Evolutionary conservation across 768 basidiomycete genomes (phyloP).

Genomic region (Obba rivulosa): DNA sequence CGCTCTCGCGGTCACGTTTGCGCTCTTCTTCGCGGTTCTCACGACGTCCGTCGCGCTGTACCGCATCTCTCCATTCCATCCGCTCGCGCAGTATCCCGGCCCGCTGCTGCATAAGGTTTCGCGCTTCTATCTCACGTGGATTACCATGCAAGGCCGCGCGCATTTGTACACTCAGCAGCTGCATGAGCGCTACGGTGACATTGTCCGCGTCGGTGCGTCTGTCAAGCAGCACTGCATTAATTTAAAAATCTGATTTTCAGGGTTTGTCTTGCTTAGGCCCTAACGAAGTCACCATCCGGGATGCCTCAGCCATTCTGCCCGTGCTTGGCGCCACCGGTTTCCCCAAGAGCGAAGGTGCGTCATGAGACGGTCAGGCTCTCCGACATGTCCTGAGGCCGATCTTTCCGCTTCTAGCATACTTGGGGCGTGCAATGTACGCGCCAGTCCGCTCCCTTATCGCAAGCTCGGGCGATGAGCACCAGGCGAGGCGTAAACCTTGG

Average conservation of each 20-base stretch:
- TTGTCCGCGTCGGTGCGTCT: conserved; percentile 17
- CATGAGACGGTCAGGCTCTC: too few relatives aligned
- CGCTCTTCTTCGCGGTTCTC: neutral
- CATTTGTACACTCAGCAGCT: conserved; percentile 15
- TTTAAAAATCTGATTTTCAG: too few relatives aligned
- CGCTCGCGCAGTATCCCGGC: conserved; percentile 11
- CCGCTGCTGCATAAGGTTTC: conserved; percentile 14
- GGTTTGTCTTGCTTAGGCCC: conserved; percentile 28
- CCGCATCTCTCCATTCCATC: conserved; percentile 13
- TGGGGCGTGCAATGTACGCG: too few relatives aligned
- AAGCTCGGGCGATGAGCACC: too few relatives aligned
- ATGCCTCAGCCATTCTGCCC: conserved; percentile 26
- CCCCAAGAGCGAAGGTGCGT: conserved; percentile 36
- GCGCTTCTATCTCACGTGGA: conserved; percentile 10
- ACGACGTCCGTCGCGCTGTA: conserved; percentile 2
- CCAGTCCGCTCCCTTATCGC: too few relatives aligned
- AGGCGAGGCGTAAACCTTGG: conserved; percentile 34
- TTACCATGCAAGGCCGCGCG: conserved; percentile 14
- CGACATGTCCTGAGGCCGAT: too few relatives aligned
- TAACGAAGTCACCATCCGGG: conserved; percentile 39
- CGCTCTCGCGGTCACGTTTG: neutral
- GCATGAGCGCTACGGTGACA: conserved; percentile 18
- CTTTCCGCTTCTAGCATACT: too few relatives aligned
- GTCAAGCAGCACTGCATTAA: neutral
- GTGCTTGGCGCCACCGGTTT: conserved; percentile 35